These are phyloP conservation scores for Colletotrichum phormii DNA, from an alignment of 2,329 filamentous ascomycete genomes.

Conservation along the genomic window DNA sequence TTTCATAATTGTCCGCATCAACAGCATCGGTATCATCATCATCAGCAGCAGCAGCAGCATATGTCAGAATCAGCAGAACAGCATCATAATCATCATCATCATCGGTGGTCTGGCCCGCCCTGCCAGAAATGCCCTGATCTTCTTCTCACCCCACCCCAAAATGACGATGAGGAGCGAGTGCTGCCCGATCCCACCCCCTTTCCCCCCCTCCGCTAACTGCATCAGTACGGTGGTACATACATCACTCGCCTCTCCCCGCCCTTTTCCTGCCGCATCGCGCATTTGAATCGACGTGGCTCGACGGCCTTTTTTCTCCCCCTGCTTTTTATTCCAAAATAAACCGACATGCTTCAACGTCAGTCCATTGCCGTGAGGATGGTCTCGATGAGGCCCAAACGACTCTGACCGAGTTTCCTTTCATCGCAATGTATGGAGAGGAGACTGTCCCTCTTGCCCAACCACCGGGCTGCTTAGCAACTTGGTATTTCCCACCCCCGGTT, in stretches of 20 bases:
- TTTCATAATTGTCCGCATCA: constrained; percentile 7
- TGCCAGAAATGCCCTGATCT: not conserved
- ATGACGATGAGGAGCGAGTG: constrained; percentile 19
- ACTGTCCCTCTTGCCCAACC: constrained; percentile 27
- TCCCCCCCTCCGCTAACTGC: constrained; percentile 23
- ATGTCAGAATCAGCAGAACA: not conserved
- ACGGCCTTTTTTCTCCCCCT: constrained; percentile 27
- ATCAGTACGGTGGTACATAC: constrained; percentile 30
- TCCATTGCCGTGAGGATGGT: constrained; percentile 24
- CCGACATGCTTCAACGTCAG: constrained; percentile 33
- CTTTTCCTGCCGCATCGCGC: constrained; percentile 35
- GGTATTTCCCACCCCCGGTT: constrained; percentile 19
- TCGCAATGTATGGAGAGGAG: constrained; percentile 22
- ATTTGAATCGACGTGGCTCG: constrained; percentile 36
- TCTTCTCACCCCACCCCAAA: constrained; percentile 22
- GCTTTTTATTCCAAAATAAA: not conserved
- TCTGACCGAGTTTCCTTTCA: constrained; percentile 35
- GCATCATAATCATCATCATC: constrained; percentile 3
- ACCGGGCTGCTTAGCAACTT: constrained; percentile 25
- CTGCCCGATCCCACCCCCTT: constrained; percentile 33
- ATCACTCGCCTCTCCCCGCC: constrained; percentile 32
- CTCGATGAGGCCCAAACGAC: constrained; percentile 36
- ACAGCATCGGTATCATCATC: constrained; percentile 3
- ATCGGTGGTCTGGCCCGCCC: constrained; percentile 24
- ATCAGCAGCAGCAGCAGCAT: not conserved